A percentile compares a stretch with the other conserved stretches of the same genome.
Evolutionary conservation across 768 basidiomycete genomes (phyloP).

Genomic region (Termitomyces sp.): DNA sequence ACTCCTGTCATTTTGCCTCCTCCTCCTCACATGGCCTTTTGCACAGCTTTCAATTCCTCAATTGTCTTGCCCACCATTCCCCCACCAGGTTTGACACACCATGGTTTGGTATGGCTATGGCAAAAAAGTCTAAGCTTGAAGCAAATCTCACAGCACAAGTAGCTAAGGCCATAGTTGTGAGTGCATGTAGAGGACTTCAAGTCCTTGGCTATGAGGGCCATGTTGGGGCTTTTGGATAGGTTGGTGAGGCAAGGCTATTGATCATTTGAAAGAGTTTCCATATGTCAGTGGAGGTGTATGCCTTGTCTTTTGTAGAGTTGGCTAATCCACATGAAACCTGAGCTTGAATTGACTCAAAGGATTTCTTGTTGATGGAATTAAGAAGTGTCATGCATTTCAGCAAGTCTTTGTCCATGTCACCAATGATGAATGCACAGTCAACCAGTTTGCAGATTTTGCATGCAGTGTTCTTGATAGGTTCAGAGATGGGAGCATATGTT

Average conservation of each 20-base stretch:
- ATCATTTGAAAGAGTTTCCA: not conserved
- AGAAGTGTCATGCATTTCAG: slow-evolving; percentile 11
- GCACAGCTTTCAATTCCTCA: not conserved
- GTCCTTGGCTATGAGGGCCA: not conserved
- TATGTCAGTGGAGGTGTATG: slow-evolving; percentile 10
- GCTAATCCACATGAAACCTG: slow-evolving; percentile 9
- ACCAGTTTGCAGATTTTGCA: slow-evolving; percentile 1
- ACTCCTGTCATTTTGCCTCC: not conserved
- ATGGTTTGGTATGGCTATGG: not conserved
- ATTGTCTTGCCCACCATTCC: not conserved
- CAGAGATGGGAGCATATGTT: not conserved
- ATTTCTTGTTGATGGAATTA: slow-evolving; percentile 7
- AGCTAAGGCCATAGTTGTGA: not conserved
- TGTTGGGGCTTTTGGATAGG: not conserved
- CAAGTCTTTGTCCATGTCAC: slow-evolving; percentile 4
- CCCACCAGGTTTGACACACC: not conserved
- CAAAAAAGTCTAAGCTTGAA: not conserved
- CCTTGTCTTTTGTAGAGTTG: not conserved
- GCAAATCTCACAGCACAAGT: not conserved
- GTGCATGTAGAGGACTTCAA: not conserved
- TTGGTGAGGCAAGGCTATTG: not conserved
- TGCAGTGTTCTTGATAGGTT: not conserved
- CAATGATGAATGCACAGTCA: slow-evolving; percentile 8
- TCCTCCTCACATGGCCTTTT: not conserved
- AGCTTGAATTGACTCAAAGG: slow-evolving; percentile 3